Evolutionary conservation across 257 asterid species (phyloP).

Genomic region (Parsonsia alboflavescens): DNA sequence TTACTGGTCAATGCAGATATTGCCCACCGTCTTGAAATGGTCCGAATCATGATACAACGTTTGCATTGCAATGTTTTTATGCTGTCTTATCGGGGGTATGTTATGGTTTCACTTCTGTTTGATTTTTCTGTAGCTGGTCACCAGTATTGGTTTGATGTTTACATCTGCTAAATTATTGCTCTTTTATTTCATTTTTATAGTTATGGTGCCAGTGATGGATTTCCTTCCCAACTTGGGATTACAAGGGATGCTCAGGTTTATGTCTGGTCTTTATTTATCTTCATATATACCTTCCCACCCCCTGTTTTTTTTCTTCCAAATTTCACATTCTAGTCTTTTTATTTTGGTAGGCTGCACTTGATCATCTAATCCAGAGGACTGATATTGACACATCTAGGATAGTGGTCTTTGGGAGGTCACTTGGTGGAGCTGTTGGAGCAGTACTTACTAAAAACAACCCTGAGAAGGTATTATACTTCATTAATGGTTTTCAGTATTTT

Average conservation of each 20-base stretch:
- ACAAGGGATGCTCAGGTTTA: constrained; percentile 91
- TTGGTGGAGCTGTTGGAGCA: constrained; percentile 99
- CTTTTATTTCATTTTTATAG: constrained; percentile 37
- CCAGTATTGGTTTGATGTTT: constrained; percentile 6
- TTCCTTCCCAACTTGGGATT: constrained; percentile 92
- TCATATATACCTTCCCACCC: neutral
- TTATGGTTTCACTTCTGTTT: constrained; percentile 1
- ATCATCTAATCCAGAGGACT: constrained; percentile 83
- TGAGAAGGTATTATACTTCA: constrained; percentile 53
- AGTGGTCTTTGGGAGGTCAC: constrained; percentile 94
- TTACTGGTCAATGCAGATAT: constrained; percentile 65
- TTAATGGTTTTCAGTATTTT: neutral
- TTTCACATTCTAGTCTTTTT: constrained; percentile 21
- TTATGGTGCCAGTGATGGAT: constrained; percentile 98
- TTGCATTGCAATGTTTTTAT: constrained; percentile 95
- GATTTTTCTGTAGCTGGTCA: constrained; percentile 10
- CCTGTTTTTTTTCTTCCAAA: neutral
- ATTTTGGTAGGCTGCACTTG: constrained; percentile 75
- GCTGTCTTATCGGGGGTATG: constrained; percentile 99
- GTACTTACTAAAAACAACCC: constrained; percentile 77
- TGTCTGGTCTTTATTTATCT: constrained; percentile 15
- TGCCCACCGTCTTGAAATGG: constrained; percentile 99
- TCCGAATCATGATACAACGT: constrained; percentile 68
- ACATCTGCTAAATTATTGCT: neutral
- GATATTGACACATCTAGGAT: constrained; percentile 89